Base-by-base conservation (phyloP, 495 filamentous ascomycete genomes). In the Aspergillus indologenus region DNA sequence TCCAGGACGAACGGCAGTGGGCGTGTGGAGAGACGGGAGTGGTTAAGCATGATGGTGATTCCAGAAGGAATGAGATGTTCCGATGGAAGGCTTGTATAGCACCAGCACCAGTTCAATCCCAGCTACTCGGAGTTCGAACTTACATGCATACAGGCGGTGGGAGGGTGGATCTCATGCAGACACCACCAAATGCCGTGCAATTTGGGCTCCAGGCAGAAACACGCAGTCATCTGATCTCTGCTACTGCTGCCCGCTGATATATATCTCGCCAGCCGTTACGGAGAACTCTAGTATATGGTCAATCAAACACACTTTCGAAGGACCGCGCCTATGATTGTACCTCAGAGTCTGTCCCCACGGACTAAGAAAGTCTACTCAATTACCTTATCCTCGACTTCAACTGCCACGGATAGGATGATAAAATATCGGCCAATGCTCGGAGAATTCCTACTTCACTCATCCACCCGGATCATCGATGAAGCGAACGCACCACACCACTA, bases 351-450 rank as follows among this genome's bases (percentile, higher is more conserved):
- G 34, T 40, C 12, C 34, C 34, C 34, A 40, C 34, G 34, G 6
- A 40, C 34, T 40, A 40, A 40, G 34, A 40, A 40, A 40, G 6
- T 40, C 12, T 40, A 40, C 5, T 40, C 7, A 8, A 40, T 7
- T 40, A 40, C 34, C 34, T 40, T 40, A 40, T 15, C 12, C 34
- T 40, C 12, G 34, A 2, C 34, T 9, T 40, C 12, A 14, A 40
- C 5, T 14, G 34, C 7, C 34, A 40, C 12, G 34, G 34, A 40
- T 40, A 40, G 34, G 34, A 40, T 40, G 34, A 40, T 4, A 11
- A 40, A 40, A 40, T 15, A 50, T 50, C 48, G 48, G 48, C 18
- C 48, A 51, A 51, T 51, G 48, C 48, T 51, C 48, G 48, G 48
- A 19, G 48, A 51, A 51, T 29, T 15, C 24, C 48, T 24, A 40